Evolutionary conservation across 2,329 filamentous ascomycete genomes (phyloP), one percentile per base, ranked within the genome.

Genomic region (Colletotrichum tamarilloi): DNA sequence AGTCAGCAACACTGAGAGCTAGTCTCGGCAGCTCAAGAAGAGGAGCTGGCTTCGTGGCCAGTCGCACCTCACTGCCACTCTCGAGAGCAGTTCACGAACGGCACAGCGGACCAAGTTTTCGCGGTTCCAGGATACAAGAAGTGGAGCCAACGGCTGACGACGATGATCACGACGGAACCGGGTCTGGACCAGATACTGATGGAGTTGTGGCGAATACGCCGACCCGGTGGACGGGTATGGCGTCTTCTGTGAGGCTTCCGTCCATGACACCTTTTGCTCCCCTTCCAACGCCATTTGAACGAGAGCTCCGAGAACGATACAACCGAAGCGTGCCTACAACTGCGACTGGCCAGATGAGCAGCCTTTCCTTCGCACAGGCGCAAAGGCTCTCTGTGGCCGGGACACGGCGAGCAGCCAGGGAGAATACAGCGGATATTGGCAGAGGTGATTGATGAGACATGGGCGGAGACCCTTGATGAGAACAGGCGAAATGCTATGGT

Each of bases 221-320:
- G 2, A 87, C 85, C n/a, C 84, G 84, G 62, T 84, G 85, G 81
- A 86, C 84, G 3, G 84, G 86, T 4, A 79, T 83, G 63, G 79
- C 83, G 7, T 79, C 83, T 35, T 80, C 83, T 5, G 80, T 84
- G 7, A 82, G 80, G 35, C 77, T 82, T 59, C 80, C 82, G 14
- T 82, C 85, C 9, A 87, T 84, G 4, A 87, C 85, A 5, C 85
- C 85, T 4, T 80, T 80, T 67, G 84, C 80, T 19, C 84, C 85
- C 16, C 77, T 86, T 7, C 83, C 85, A 7, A 83, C 83, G 1
- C 82, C 85, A n/a, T 79, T 86, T n/a, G 82, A 85, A 70, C 77
- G 79, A 30, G 80, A 82, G 46, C 76, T 82, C 3, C 78, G 80
- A 53, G 77, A 70, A 19, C 77, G 72, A 26, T 75, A 72, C 16